phyloP scores from a whole-genome alignment of 2,329 filamentous ascomycete genomes.

The Ascochyta clinopodiicola region DNA sequence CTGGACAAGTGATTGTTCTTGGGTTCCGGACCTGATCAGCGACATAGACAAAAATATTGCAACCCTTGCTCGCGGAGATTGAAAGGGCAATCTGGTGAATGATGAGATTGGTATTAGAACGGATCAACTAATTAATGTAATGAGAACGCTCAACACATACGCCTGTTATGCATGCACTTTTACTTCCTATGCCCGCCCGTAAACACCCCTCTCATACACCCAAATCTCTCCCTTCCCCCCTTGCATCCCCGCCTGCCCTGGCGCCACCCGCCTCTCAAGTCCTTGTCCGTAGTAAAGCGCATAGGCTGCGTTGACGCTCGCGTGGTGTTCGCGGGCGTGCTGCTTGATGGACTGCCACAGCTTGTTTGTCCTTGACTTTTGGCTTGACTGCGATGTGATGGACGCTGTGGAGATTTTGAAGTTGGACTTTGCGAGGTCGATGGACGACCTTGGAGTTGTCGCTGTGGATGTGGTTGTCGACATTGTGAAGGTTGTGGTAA shows the following conservation, averaged over 20 bases:
- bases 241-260: not conserved
- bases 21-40: no score
- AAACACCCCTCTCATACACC: constrained; percentile 24
- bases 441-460: constrained; percentile 27
- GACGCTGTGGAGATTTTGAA: constrained; percentile 9
- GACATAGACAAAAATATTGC: no score
- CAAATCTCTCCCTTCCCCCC: constrained; percentile 16
- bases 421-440: constrained; percentile 22
- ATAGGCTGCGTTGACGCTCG: constrained; percentile 29
- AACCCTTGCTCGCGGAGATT: not conserved
- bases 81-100: not conserved
- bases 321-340: constrained; percentile 30
- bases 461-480: constrained; percentile 20
- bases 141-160: not conserved
- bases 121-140: not conserved
- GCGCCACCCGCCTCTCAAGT: not conserved
- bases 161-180: no score
- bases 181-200: not conserved
- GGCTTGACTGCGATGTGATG: not conserved
- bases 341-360: constrained; percentile 28
- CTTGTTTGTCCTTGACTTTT: constrained; percentile 10
- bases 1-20: constrained; percentile 42
- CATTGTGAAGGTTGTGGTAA: constrained; percentile 5
- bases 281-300: constrained; percentile 30
- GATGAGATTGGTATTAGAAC: not conserved